Evolutionary conservation across 805 yeast species (phyloP).

Genomic region (Kluyveromyces dobzhanskii): DNA sequence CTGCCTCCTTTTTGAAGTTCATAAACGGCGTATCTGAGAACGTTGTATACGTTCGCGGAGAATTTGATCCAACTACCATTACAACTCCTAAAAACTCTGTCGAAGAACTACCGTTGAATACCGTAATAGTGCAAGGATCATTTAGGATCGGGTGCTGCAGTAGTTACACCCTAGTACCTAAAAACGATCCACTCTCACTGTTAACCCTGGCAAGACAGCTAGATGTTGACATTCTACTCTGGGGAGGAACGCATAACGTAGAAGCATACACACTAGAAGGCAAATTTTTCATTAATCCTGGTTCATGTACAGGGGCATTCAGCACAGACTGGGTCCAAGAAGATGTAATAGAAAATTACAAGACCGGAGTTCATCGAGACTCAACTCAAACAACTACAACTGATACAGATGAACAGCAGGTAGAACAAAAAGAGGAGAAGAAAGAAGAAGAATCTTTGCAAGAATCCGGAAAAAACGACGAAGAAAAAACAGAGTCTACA

Average conservation of each 20-base stretch:
- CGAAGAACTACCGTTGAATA: slow-evolving; percentile 46
- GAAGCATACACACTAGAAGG: slow-evolving; percentile 93
- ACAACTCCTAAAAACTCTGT: slow-evolving; percentile 14
- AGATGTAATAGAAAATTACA: slow-evolving; percentile 34
- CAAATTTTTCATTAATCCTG: slow-evolving; percentile 91
- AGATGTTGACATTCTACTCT: slow-evolving; percentile 82
- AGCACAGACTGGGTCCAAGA: slow-evolving; percentile 54
- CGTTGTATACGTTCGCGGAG: slow-evolving; percentile 74
- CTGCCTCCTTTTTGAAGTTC: slow-evolving; percentile 53
- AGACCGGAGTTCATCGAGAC: not conserved
- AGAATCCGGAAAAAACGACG: not conserved
- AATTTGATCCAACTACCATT: slow-evolving; percentile 49
- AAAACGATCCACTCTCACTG: slow-evolving; percentile 77
- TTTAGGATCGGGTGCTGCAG: slow-evolving; percentile 77
- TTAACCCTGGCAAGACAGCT: slow-evolving; percentile 78
- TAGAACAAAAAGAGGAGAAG: slow-evolving; percentile 2
- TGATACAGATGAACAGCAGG: not conserved
- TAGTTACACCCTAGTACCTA: slow-evolving; percentile 79
- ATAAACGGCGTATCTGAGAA: slow-evolving; percentile 63
- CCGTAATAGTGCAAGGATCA: slow-evolving; percentile 59
- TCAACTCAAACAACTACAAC: too few relatives aligned
- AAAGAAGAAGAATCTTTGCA: slow-evolving; percentile 1
- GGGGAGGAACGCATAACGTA: slow-evolving; percentile 90
- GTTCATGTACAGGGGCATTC: slow-evolving; percentile 91
- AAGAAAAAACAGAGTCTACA: slow-evolving; percentile 3